Base-by-base conservation (phyloP, 768 basidiomycete genomes). In the Leccinum subtestaceum region DNA sequence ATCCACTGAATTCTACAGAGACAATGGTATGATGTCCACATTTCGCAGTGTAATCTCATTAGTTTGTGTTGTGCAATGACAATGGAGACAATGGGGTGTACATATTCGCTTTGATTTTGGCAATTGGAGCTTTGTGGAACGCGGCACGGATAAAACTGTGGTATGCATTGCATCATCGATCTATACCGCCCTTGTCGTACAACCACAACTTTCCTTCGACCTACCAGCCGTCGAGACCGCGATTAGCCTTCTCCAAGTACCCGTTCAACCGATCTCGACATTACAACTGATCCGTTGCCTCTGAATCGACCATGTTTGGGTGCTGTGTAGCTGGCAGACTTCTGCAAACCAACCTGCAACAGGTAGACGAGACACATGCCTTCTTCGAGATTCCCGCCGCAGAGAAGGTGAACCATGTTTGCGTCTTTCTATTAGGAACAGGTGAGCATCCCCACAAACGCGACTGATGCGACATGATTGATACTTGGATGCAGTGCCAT, bases 311-410 rank as follows among this genome's bases (percentile, higher is more conserved):
- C 5, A 91, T 92, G 89, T 91, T 92, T 66, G 90, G 89, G 17
- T 92, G 89, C 62, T 82, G 84, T 58, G 87, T 91, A 54, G 89
- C 90, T 40, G 89, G 89, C 21, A 86, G 90, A 61, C 80, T 84
- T 27, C 72, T 91, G 10, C 91, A 93, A 73, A 93, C 91, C 45
- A 86, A 93, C 66, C 76, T 92, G 11, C 84, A 84, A 56, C 89
- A 92, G 67, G 79, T 94, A 55, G 91, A 93, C 70, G 87, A 90
- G 45, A 92, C 89, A 0, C 91, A 93, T 62, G 91, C 89, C 17
- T 74, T 86, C 34, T 93, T 93, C 64, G 84, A 91, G 70, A 80
- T 95, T 8, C 80, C 83, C 0, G 77, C 80, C 25, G 90, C 91
- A 0, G 82, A 82, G 59, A 78, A 81, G 13, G 88, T 95, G 62